These are phyloP conservation scores for Ophiostoma fasciatum DNA, from an alignment of 2,329 filamentous ascomycete genomes.

Conservation along the genomic window DNA sequence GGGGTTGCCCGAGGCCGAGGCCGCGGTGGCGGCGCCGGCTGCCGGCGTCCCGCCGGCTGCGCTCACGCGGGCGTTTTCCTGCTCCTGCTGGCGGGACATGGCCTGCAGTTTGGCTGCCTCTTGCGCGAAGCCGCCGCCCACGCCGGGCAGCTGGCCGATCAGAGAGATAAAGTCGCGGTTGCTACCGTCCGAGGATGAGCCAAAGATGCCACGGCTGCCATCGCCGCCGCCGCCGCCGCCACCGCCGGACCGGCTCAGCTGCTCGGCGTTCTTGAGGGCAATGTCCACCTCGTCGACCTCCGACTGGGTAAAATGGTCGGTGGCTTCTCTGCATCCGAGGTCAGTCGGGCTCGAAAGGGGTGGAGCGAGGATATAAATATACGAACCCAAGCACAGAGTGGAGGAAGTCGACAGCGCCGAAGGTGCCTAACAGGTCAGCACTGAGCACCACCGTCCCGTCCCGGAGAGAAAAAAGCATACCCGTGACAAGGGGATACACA, in stretches of 20 bases:
- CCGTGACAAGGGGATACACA: slow-evolving; percentile 63
- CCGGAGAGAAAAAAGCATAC: background rate
- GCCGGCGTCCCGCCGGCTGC: background rate
- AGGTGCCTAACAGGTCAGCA: slow-evolving; percentile 29
- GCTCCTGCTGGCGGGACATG: slow-evolving; percentile 47
- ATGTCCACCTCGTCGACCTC: slow-evolving; percentile 70
- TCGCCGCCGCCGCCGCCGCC: slow-evolving; percentile 15
- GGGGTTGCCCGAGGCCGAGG: slow-evolving; percentile 22
- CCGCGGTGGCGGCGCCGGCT: slow-evolving; percentile 1
- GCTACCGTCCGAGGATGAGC: slow-evolving; percentile 21
- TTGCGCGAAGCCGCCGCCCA: slow-evolving; percentile 48
- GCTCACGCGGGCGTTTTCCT: slow-evolving; percentile 29
- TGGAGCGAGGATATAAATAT: no score
- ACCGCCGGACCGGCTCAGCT: slow-evolving; percentile 20
- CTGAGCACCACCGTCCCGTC: no score
- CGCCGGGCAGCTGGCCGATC: slow-evolving; percentile 58
- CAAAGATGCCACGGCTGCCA: slow-evolving; percentile 20
- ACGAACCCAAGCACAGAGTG: slow-evolving; percentile 51
- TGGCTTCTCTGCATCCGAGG: slow-evolving; percentile 56
- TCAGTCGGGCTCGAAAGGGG: no score
- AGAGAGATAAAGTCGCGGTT: slow-evolving; percentile 52
- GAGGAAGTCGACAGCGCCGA: slow-evolving; percentile 72
- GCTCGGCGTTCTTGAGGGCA: slow-evolving; percentile 55
- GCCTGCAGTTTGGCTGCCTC: slow-evolving; percentile 51
- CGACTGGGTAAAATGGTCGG: slow-evolving; percentile 72